These are phyloP conservation scores for Hymenoscyphus linearis DNA, from an alignment of 2,329 filamentous ascomycete genomes.

Conservation along the genomic window DNA sequence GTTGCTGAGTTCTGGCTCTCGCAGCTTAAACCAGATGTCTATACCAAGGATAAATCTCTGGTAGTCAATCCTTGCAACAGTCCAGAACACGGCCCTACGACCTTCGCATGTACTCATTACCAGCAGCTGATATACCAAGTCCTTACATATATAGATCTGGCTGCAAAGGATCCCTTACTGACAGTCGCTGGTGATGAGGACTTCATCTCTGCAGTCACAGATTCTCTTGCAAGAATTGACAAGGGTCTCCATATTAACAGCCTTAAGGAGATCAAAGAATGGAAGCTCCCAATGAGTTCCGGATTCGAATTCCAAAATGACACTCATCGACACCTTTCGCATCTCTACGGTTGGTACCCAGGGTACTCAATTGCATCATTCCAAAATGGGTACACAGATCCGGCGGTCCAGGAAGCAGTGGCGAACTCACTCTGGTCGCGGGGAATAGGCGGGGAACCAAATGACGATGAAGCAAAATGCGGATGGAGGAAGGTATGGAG, in stretches of 20 bases:
- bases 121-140: conserved; percentile 45
- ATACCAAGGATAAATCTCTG: conserved; percentile 45
- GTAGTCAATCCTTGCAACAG: conserved; percentile 55
- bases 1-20: conserved; percentile 51
- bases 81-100: conserved; percentile 51
- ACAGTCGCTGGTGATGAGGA: not conserved
- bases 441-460: conserved; percentile 38
- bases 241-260: conserved; percentile 43
- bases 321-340: conserved; percentile 49
- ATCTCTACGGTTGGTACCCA: conserved; percentile 52
- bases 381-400: conserved; percentile 38
- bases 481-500: conserved; percentile 57
- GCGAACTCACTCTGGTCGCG: conserved; percentile 41
- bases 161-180: not conserved
- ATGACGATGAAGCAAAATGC: conserved; percentile 42
- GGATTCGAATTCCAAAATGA: conserved; percentile 37
- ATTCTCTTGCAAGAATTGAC: conserved; percentile 42
- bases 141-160: not conserved
- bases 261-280: conserved; percentile 44
- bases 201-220: conserved; percentile 30
- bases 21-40: conserved; percentile 45
- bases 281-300: conserved; percentile 37
- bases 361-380: conserved; percentile 45
- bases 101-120: conserved; percentile 49
- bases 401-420: conserved; percentile 40